Conservation (phyloP, 805 yeast genomes). For the Sungouiozyma intestinalis region DNA sequence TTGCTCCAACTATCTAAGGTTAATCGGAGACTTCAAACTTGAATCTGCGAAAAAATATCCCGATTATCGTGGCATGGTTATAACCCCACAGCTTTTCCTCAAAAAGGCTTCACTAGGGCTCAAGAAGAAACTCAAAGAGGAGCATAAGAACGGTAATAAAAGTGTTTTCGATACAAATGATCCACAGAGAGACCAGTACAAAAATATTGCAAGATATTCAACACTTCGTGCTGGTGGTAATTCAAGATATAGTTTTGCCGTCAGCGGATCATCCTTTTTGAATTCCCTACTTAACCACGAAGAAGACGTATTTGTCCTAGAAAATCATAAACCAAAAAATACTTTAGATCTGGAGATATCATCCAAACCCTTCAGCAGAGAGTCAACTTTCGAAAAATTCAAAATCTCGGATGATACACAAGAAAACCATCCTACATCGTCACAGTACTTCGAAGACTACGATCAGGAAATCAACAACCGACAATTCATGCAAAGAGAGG, state of each 20-base stretch:
- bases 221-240: not conserved
- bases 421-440: constrained; percentile 2
- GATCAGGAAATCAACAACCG: constrained; percentile 11
- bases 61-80: constrained; percentile 46
- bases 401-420: constrained; percentile 20
- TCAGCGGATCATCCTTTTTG: constrained; percentile 3
- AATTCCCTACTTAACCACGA: constrained; percentile 10
- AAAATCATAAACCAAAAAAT: not conserved
- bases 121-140: constrained; percentile 34
- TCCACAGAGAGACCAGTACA: constrained; percentile 6
- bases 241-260: constrained; percentile 1
- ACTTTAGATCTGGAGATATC: constrained; percentile 18
- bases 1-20: constrained; percentile 40
- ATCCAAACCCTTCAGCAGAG: constrained; percentile 28
- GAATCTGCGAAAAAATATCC: constrained; percentile 53
- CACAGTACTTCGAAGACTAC: constrained; percentile 2
- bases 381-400: constrained; percentile 31
- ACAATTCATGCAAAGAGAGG: constrained; percentile 31
- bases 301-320: constrained; percentile 16
- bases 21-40: constrained; percentile 59
- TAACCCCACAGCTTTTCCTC: constrained; percentile 52
- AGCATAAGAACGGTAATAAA: constrained; percentile 12
- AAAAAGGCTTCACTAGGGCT: constrained; percentile 50
- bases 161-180: constrained; percentile 1
- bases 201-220: not conserved